Conservation (phyloP, 2,329 filamentous ascomycete genomes). For the Hirsutella thompsonii region DNA sequence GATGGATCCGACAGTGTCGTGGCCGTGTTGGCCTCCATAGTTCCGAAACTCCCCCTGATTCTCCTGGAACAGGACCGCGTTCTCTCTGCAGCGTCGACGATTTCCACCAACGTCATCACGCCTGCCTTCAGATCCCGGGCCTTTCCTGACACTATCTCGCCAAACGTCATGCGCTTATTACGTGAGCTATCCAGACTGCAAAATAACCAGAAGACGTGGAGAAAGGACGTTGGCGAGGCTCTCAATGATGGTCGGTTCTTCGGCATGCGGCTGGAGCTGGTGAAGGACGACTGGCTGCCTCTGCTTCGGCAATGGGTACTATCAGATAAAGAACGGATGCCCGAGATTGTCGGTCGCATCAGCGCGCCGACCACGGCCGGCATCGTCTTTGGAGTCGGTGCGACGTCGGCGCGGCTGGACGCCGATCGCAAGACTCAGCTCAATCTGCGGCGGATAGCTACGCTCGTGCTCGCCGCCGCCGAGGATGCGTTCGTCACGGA, state of each 20-base stretch:
- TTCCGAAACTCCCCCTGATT: constrained; percentile 70
- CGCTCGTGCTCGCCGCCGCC: constrained; percentile 64
- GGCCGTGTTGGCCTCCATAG: constrained; percentile 62
- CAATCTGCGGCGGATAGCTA: constrained; percentile 70
- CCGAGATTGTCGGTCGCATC: constrained; percentile 67
- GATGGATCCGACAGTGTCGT: constrained; percentile 63
- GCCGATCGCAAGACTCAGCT: constrained; percentile 88
- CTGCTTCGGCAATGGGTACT: constrained; percentile 75
- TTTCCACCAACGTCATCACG: constrained; percentile 71
- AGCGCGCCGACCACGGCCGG: constrained; percentile 81
- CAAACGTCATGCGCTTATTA: constrained; percentile 57
- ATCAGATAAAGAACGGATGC: constrained; percentile 76
- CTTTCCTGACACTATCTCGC: constrained; percentile 76
- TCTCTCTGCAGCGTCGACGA: constrained; percentile 60
- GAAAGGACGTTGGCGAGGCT: constrained; percentile 80
- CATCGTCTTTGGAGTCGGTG: constrained; percentile 97
- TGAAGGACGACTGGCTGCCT: constrained; percentile 66
- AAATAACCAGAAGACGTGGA: constrained; percentile 79
- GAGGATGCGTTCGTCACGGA: constrained; percentile 72
- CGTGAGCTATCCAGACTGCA: constrained; percentile 66
- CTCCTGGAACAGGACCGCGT: constrained; percentile 79
- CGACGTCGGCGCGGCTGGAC: constrained; percentile 84
- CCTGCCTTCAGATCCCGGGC: constrained; percentile 72
- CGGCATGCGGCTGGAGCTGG: constrained; percentile 48
- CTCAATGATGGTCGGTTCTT: constrained; percentile 89